phyloP scores from a whole-genome alignment of 495 filamentous ascomycete genomes.

The Aspergillus steynii region DNA sequence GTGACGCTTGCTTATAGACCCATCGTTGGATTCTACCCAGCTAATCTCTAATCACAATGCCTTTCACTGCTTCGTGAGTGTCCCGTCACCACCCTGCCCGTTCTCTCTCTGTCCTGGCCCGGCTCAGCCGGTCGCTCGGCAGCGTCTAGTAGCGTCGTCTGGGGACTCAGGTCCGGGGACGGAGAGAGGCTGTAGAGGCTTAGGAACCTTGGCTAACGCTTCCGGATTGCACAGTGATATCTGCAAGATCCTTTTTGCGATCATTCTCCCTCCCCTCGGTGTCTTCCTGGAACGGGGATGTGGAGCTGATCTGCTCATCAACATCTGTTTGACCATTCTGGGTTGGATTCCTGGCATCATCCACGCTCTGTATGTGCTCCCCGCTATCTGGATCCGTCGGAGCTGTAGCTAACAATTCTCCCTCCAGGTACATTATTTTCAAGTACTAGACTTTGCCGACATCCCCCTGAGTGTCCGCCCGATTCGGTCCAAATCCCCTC shows the following conservation, averaged over 20 bases:
- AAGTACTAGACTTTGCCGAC: constrained; percentile 45
- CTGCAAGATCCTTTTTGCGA: constrained; percentile 87
- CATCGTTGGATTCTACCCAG: not conserved
- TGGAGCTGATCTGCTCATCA: constrained; percentile 80
- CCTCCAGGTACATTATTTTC: constrained; percentile 55
- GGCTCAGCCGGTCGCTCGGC: not conserved
- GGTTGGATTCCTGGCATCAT: constrained; percentile 78
- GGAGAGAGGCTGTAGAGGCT: not conserved
- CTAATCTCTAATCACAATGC: constrained; percentile 44
- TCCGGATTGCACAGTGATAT: constrained; percentile 61
- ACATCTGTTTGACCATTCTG: constrained; percentile 82
- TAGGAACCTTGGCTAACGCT: constrained; percentile 4
- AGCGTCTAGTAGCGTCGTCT: not conserved
- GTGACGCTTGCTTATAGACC: not conserved
- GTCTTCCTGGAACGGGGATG: constrained; percentile 91
- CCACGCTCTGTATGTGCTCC: constrained; percentile 64
- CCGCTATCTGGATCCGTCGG: constrained; percentile 4
- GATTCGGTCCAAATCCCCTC: constrained; percentile 4
- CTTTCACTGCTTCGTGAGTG: constrained; percentile 66
- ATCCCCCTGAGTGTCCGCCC: constrained; percentile 4
- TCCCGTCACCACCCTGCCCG: not conserved
- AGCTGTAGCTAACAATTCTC: constrained; percentile 16
- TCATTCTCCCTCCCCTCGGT: constrained; percentile 84
- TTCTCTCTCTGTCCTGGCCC: not conserved
- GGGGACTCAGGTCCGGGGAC: not conserved